phyloP scores from a whole-genome alignment of 2,329 filamentous ascomycete genomes.

The Colletotrichum lini region DNA sequence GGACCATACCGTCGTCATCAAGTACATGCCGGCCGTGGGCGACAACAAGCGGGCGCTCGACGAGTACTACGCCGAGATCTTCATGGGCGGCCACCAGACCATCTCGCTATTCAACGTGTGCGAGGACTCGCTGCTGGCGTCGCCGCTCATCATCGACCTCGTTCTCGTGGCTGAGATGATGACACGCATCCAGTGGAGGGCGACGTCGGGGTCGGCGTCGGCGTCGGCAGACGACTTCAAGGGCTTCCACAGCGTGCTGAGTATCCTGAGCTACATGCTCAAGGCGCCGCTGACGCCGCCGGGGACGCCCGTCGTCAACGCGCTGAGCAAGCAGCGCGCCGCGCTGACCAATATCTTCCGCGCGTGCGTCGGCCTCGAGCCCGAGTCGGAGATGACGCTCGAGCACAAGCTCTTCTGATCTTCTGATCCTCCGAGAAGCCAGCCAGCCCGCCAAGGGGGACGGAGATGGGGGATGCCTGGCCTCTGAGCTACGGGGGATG shows the following conservation, averaged over 20 bases:
- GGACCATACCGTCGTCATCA: slow-evolving; percentile 99
- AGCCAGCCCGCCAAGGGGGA: too few relatives aligned
- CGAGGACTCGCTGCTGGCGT: slow-evolving; percentile 96
- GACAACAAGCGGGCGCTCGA: slow-evolving; percentile 99
- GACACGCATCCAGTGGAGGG: slow-evolving; percentile 96
- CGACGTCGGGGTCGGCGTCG: slow-evolving; percentile 65
- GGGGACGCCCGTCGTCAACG: slow-evolving; percentile 95
- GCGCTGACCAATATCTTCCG: slow-evolving; percentile 99
- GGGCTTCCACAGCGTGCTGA: slow-evolving; percentile 97
- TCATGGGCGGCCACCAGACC: slow-evolving; percentile 98
- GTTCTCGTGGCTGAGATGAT: slow-evolving; percentile 96
- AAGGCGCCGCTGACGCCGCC: slow-evolving; percentile 94
- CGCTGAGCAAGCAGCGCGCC: slow-evolving; percentile 94
- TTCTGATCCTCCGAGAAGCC: slow-evolving; percentile 33
- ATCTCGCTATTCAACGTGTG: slow-evolving; percentile 99
- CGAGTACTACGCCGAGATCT: slow-evolving; percentile 99
- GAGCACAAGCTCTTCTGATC: slow-evolving; percentile 95
- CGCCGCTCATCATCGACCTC: slow-evolving; percentile 96
- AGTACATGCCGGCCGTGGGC: slow-evolving; percentile 99
- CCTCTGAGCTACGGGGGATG: too few relatives aligned
- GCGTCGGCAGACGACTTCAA: slow-evolving; percentile 77
- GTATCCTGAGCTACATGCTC: slow-evolving; percentile 99
- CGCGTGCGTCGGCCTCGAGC: slow-evolving; percentile 95
- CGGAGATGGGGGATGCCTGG: too few relatives aligned
- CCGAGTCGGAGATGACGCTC: slow-evolving; percentile 98